These are phyloP conservation scores for Metschnikowia picachoensis DNA, from an alignment of 805 yeast genomes.

Conservation along the genomic window DNA sequence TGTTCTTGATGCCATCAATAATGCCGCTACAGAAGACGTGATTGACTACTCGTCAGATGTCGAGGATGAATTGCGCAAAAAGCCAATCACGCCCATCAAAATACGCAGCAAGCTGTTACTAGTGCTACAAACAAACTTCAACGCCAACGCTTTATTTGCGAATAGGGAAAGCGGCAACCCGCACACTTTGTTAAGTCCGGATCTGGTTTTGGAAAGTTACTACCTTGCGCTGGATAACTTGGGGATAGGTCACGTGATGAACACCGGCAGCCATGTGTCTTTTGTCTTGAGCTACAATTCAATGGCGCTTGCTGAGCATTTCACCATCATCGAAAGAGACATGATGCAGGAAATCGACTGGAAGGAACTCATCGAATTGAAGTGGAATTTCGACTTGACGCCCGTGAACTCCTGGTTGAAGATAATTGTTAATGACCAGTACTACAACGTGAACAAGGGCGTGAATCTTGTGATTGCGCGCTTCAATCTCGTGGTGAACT, in stretches of 20 bases:
- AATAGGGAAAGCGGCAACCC: slow-evolving; percentile 13
- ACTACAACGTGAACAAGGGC: slow-evolving; percentile 54
- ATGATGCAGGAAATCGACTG: slow-evolving; percentile 83
- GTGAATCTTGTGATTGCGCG: slow-evolving; percentile 78
- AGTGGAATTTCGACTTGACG: slow-evolving; percentile 63
- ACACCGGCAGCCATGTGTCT: slow-evolving; percentile 63
- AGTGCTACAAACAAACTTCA: slow-evolving; percentile 14
- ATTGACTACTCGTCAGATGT: slow-evolving; percentile 22
- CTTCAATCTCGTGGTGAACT: slow-evolving; percentile 83
- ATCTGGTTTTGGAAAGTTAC: slow-evolving; percentile 35
- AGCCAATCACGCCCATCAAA: slow-evolving; percentile 32
- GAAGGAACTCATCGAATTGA: slow-evolving; percentile 77
- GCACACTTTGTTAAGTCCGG: slow-evolving; percentile 21
- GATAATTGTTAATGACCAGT: slow-evolving; percentile 54
- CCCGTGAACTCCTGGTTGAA: slow-evolving; percentile 84
- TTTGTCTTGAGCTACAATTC: slow-evolving; percentile 75
- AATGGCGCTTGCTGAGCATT: slow-evolving; percentile 64
- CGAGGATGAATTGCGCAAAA: slow-evolving; percentile 19
- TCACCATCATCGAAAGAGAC: slow-evolving; percentile 85
- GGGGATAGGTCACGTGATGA: slow-evolving; percentile 39
- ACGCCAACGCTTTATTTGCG: slow-evolving; percentile 9
- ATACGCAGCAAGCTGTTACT: slow-evolving; percentile 9
- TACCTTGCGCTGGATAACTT: slow-evolving; percentile 26
- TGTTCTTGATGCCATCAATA: slow-evolving; percentile 36
- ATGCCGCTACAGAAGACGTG: slow-evolving; percentile 38